Conservation (phyloP, 2,329 filamentous ascomycete genomes). For the Trichocomaceae sp. region DNA sequence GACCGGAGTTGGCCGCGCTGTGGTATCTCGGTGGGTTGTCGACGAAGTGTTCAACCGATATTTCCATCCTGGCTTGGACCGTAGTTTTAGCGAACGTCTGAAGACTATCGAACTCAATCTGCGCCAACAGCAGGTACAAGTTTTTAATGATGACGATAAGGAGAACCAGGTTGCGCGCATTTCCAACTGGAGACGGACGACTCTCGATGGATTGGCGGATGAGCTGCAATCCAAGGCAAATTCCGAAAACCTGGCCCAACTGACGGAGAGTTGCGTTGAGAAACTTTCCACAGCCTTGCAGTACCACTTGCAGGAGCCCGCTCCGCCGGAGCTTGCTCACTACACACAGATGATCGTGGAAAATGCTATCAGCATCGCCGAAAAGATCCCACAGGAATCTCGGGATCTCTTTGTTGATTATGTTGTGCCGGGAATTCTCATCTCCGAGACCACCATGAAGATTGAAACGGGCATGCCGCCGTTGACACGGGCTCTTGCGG, state of each 20-base stretch:
- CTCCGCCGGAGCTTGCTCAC: constrained; percentile 75
- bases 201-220: constrained; percentile 79
- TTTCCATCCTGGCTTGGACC: constrained; percentile 85
- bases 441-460: constrained; percentile 75
- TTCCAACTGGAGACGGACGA: constrained; percentile 87
- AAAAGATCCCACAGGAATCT: constrained; percentile 83
- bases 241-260: constrained; percentile 57
- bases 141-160: constrained; percentile 76
- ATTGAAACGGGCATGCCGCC: constrained; percentile 63
- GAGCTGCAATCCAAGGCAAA: constrained; percentile 60
- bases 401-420: constrained; percentile 85
- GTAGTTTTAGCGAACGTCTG: constrained; percentile 65
- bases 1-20: constrained; percentile 86
- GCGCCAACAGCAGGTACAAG: constrained; percentile 64
- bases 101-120: constrained; percentile 87
- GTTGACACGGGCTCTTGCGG: constrained; percentile 40
- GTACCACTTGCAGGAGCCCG: constrained; percentile 67
- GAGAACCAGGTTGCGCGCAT: constrained; percentile 83
- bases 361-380: constrained; percentile 75
- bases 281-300: constrained; percentile 64
- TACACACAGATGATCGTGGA: constrained; percentile 90
- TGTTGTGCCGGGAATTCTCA: constrained; percentile 65
- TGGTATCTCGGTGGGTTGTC: constrained; percentile 82
- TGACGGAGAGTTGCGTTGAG: constrained; percentile 64
- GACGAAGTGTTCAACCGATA: constrained; percentile 86